These are phyloP conservation scores for Cutaneotrichosporon curvatum DNA, from an alignment of 1,284 basidiomycete genomes.

Conservation along the genomic window DNA sequence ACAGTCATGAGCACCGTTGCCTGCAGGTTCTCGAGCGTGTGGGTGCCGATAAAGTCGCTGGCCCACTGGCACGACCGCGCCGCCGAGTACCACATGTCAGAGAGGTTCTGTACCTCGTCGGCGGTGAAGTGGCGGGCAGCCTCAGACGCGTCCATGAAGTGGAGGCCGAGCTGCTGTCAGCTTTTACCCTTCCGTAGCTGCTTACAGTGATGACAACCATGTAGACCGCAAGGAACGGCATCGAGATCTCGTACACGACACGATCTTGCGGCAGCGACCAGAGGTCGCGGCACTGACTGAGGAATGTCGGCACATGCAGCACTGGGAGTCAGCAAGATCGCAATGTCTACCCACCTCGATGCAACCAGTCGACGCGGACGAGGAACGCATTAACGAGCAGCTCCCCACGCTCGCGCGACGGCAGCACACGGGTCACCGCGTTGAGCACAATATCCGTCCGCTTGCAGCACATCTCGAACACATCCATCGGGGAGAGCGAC, in stretches of 20 bases:
- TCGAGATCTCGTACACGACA: conserved; percentile 41
- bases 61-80: conserved; percentile 39
- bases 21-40: conserved; percentile 44
- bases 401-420: conserved; percentile 39
- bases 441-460: conserved; percentile 41
- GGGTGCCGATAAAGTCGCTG: conserved; percentile 44
- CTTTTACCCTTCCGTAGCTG: no score
- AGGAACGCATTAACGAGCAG: conserved; percentile 42
- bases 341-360: conserved; percentile 36
- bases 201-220: conserved; percentile 41
- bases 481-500: conserved; percentile 38
- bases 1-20: conserved; percentile 42
- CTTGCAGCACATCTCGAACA: conserved; percentile 40
- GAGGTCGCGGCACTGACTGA: conserved; percentile 43
- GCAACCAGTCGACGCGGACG: conserved; percentile 46
- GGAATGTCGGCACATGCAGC: conserved; percentile 42
- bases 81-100: conserved; percentile 42
- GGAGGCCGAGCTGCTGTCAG: conserved; percentile 37
- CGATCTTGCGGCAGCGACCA: conserved; percentile 41
- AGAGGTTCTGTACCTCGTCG: conserved; percentile 36
- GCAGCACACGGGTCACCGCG: conserved; percentile 40
- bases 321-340: conserved; percentile 15
- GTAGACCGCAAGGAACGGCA: conserved; percentile 44
- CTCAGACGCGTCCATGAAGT: conserved; percentile 44
- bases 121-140: conserved; percentile 36